Conservation (phyloP, 2,329 filamentous ascomycete species). For the Aspergillus puulaauensis region DNA sequence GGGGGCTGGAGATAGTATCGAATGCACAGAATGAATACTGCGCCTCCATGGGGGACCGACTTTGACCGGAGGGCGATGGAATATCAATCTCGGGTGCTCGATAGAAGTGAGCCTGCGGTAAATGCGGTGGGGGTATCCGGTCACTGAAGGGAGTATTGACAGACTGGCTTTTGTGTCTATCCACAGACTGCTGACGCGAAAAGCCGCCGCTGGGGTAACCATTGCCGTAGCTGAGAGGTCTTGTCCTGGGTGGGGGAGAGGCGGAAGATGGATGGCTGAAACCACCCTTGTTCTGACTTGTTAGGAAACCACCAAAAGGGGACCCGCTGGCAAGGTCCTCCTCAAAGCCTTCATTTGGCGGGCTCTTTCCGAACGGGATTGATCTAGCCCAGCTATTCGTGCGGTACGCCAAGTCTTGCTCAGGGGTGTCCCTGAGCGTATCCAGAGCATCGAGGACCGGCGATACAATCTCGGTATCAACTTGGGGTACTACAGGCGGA, state of each 20-base stretch:
- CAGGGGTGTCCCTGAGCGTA: slow-evolving; percentile 29
- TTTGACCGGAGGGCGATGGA: slow-evolving; percentile 33
- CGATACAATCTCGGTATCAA: slow-evolving; percentile 29
- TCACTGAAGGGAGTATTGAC: slow-evolving; percentile 36
- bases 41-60: slow-evolving; percentile 38
- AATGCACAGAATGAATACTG: slow-evolving; percentile 79
- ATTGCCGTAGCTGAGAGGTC: slow-evolving; percentile 45
- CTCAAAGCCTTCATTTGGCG: slow-evolving; percentile 40
- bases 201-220: slow-evolving; percentile 37
- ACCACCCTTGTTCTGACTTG: slow-evolving; percentile 36
- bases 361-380: slow-evolving; percentile 46
- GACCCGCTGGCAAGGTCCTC: slow-evolving; percentile 37
- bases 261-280: slow-evolving; percentile 45
- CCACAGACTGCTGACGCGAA: slow-evolving; percentile 37
- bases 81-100: slow-evolving; percentile 71
- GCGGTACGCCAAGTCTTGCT: slow-evolving; percentile 35
- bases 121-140: slow-evolving; percentile 64
- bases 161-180: slow-evolving; percentile 41
- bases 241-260: slow-evolving; percentile 42
- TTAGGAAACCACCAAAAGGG: slow-evolving; percentile 41
- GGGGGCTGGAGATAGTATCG: slow-evolving; percentile 61
- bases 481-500: slow-evolving; percentile 23
- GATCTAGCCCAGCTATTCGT: slow-evolving; percentile 47
- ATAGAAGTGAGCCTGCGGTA: slow-evolving; percentile 76
- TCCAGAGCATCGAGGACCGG: slow-evolving; percentile 41